A percentile compares a stretch with the other conserved stretches of the same genome.
Evolutionary conservation across 306 rosid species (phyloP).

Genomic region (Cucurbita argyrosperma): DNA sequence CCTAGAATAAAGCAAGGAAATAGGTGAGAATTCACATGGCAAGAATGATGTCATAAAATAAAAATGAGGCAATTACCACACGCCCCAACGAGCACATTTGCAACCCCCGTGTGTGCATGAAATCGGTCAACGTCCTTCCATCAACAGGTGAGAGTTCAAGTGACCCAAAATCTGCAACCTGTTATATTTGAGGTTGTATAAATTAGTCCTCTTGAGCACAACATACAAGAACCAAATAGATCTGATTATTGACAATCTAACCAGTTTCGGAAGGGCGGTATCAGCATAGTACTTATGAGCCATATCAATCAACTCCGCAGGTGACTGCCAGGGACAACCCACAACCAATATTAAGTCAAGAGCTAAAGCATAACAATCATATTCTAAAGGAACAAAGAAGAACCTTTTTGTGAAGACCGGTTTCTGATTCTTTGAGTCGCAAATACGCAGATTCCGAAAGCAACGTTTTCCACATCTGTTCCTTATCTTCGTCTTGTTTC

Average conservation of each 20-base stretch:
- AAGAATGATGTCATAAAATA: neutral
- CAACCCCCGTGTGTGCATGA: slow-evolving; percentile 97
- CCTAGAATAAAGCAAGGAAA: slow-evolving; percentile 32
- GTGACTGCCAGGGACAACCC: slow-evolving; percentile 44
- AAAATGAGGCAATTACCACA: slow-evolving; percentile 43
- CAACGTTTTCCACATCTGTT: slow-evolving; percentile 57
- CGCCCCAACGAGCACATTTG: slow-evolving; percentile 80
- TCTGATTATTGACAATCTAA: slow-evolving; percentile 25
- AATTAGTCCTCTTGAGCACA: slow-evolving; percentile 16
- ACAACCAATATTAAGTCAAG: slow-evolving; percentile 8
- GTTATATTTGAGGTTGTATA: slow-evolving; percentile 17
- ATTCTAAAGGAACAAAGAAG: neutral
- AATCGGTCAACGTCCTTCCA: slow-evolving; percentile 95
- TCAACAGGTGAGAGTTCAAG: slow-evolving; percentile 99
- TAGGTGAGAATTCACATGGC: neutral
- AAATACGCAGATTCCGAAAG: slow-evolving; percentile 73
- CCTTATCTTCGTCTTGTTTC: slow-evolving; percentile 53
- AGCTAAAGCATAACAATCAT: neutral
- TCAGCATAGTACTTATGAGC: slow-evolving; percentile 77
- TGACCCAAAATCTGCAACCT: slow-evolving; percentile 99
- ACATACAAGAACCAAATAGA: neutral
- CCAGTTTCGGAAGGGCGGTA: slow-evolving; percentile 95
- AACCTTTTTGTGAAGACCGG: slow-evolving; percentile 84
- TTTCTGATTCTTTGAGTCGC: slow-evolving; percentile 86
- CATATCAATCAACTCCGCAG: slow-evolving; percentile 86